phyloP scores from a whole-genome alignment of 768 basidiomycete genomes.

The Kwoniella mangroviensis region DNA sequence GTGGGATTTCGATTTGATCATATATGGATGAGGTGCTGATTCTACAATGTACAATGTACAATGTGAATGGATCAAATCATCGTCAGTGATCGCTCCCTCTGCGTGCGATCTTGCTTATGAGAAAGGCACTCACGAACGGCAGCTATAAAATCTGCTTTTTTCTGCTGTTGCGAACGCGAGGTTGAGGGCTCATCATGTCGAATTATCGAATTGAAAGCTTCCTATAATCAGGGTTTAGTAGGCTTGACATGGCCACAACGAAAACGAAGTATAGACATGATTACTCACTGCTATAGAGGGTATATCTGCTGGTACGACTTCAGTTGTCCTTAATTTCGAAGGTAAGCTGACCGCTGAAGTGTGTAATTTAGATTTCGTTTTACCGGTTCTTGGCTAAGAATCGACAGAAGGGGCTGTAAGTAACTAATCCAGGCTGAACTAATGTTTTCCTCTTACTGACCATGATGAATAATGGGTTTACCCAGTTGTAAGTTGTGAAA shows the following conservation, averaged over 20 bases:
- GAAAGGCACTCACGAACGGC: slow-evolving; percentile 16
- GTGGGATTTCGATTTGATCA: slow-evolving; percentile 40
- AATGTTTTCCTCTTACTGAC: background rate
- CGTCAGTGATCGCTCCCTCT: background rate
- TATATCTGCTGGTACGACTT: slow-evolving; percentile 2
- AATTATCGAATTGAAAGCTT: background rate
- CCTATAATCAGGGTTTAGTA: too few species aligned
- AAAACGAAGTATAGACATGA: too few species aligned
- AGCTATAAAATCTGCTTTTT: slow-evolving; percentile 4
- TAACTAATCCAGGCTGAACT: too few species aligned
- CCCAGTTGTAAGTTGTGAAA: background rate
- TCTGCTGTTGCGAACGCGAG: slow-evolving; percentile 1
- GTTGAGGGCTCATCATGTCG: slow-evolving; percentile 6
- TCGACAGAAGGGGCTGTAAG: background rate
- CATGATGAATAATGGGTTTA: background rate
- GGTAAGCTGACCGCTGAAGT: slow-evolving; percentile 20
- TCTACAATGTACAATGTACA: background rate
- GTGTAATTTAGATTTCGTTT: slow-evolving; percentile 17
- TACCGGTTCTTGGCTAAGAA: slow-evolving; percentile 16
- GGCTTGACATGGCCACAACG: too few species aligned
- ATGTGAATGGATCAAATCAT: background rate
- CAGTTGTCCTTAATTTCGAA: background rate
- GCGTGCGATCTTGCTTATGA: background rate
- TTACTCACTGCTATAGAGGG: too few species aligned
- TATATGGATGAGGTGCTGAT: slow-evolving; percentile 44